Evolutionary conservation across 2,329 filamentous ascomycete genomes (phyloP), one percentile per base, ranked within the genome.

Genomic region (Pochonia chlamydosporia): DNA sequence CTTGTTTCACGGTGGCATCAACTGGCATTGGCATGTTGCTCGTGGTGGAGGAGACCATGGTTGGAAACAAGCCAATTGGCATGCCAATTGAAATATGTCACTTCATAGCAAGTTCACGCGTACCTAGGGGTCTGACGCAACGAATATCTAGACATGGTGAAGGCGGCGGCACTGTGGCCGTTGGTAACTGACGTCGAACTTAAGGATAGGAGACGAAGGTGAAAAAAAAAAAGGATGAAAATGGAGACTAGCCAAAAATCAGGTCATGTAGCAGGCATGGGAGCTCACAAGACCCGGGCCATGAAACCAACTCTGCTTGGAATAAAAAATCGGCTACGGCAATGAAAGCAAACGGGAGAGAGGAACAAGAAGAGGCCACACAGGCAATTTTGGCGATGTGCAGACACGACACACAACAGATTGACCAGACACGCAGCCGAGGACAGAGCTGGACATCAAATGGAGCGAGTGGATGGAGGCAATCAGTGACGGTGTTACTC

Each of bases 81-180:
- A 18, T 4, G 16, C 2, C 20, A 26, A 33, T 11, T 4, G 13
- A 20, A 23, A n/a, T 5, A 9, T 25, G 9, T 4, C 11, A n/a
- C n/a, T n/a, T 23, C 36, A n/a, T 6, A 16, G 35, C 1, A 16
- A 3, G 9, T 5, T 5, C 20, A 10, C n/a, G 51, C 59, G 49
- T 52, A 63, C 61, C 54, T 61, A 7, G 61, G 61, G 30, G 59
- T 63, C 47, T 62, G 59, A 26, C 61, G 56, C 11, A 63, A 51
- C n/a, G 60, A 63, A 48, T 63, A 63, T 49, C 57, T 50, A 37
- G 57, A 56, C 56, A 59, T 59, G 46, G 40, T 50, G 36, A 49
- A 30, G 16, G 18, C 18, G 13, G 23, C 21, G 30, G 18, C 11
- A 30, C 33, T 21, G 41, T 21, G 25, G 14, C 42, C 47, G 24